These are phyloP conservation scores for Colletotrichum sp. DNA, from an alignment of 2,329 filamentous ascomycete species.

Conservation along the genomic window DNA sequence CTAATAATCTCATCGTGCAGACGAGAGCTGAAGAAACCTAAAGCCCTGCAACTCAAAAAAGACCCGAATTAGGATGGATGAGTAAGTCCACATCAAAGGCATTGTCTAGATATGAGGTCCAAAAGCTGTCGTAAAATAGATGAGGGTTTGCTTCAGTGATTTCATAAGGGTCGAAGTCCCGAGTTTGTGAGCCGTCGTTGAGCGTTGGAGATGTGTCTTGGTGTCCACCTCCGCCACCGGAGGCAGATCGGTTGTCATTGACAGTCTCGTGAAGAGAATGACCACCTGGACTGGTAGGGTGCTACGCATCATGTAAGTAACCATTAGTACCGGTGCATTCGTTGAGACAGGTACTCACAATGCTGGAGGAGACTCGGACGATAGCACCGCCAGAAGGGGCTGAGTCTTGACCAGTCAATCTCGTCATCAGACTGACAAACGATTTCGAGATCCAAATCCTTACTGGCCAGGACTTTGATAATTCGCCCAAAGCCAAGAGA, in stretches of 20 bases:
- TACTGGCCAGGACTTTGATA: conserved; percentile 11
- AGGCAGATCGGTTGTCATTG: neutral
- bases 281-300: neutral
- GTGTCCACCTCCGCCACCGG: neutral
- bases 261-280: neutral
- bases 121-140: neutral
- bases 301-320: neutral
- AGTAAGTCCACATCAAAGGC: neutral
- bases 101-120: neutral
- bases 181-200: neutral
- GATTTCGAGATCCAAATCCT: neutral
- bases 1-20: neutral
- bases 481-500: neutral
- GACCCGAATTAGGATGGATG: neutral
- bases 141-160: neutral
- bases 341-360: neutral
- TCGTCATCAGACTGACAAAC: neutral
- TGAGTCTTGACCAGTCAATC: neutral
- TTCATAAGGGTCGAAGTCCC: neutral
- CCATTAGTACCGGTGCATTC: accelerated
- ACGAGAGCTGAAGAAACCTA: neutral
- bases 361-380: neutral
- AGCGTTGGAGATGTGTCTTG: neutral
- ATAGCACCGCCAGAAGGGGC: neutral
- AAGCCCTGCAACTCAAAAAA: neutral